Evolutionary conservation across 2,329 filamentous ascomycete genomes (phyloP), one percentile per base, ranked within the genome.

Genomic region (Aspergillus sp.): DNA sequence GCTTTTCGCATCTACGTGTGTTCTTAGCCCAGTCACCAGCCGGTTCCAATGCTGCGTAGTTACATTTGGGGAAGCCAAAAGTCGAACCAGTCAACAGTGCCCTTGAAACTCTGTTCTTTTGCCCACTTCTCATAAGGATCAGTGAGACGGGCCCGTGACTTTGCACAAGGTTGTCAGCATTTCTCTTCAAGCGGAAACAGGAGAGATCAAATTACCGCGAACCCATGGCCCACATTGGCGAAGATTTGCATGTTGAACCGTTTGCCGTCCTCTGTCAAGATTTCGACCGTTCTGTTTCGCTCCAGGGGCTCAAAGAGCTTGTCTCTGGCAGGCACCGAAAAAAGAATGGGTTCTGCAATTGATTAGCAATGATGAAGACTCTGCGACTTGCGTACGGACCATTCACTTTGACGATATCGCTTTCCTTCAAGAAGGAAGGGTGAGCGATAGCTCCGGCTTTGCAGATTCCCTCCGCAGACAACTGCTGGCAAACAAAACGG

Each of bases 381-480:
- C 33, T 35, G 33, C 33, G 13, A 19, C 13, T 35, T 35, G 5
- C 4, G 7, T 35, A n/a, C 33, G 13, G 33, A 45, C 43, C 37
- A 28, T 67, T 64, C 3, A 72, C 37, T 4, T 64, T 57, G 9
- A 48, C 47, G 43, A 76, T 73, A 44, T 76, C 70, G 27, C 63
- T 56, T 40, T 77, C 72, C 37, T 72, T 74, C 36, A 78, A 50
- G 46, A 73, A 71, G 0, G 74, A 69, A 1, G 75, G 75, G 48
- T 78, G 74, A 0, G 72, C 75, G 54, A 78, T 74, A 0, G 73
- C 75, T 1, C 75, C 75, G 1, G 62, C 74, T 2, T 58, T 54
- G 5, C 33, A 35, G 9, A 70, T 65, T 0, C 48, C 55, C 10
- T 63, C 61, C 5, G 49, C 52, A 0, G 70, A 66, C 2, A 76